Evolutionary conservation across 257 asterid species (phyloP).

Genomic region (Solanum okadae): DNA sequence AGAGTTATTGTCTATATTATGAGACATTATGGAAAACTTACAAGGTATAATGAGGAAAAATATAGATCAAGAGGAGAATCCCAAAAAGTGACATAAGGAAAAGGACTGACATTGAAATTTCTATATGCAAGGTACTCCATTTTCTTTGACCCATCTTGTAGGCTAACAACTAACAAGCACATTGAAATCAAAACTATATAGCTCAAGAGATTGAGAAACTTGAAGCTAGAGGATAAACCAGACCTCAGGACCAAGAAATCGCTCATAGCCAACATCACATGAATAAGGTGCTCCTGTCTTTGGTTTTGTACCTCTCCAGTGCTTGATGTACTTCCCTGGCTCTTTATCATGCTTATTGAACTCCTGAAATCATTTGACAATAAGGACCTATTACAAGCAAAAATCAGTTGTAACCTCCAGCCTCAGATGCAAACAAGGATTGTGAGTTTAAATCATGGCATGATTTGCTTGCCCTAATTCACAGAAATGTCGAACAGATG

Average conservation of each 20-base stretch:
- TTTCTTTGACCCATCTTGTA: not conserved
- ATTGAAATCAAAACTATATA: not conserved
- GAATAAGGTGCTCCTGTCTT: constrained; percentile 93
- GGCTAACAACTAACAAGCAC: not conserved
- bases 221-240: constrained; percentile 14
- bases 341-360: constrained; percentile 91
- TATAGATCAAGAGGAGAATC: not conserved
- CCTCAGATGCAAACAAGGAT: not conserved
- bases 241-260: constrained; percentile 99
- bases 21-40: not conserved
- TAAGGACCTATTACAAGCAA: constrained; percentile 7
- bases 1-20: not conserved
- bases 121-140: not conserved
- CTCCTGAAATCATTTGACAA: constrained; percentile 52
- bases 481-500: not conserved
- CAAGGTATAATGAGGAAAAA: not conserved
- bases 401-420: not conserved
- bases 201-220: constrained; percentile 7
- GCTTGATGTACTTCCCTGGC: constrained; percentile 75
- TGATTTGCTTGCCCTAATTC: not conserved
- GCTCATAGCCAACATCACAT: constrained; percentile 94
- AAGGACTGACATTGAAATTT: not conserved
- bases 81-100: not conserved
- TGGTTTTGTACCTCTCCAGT: constrained; percentile 93
- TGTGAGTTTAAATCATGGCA: not conserved